Conservation (phyloP, 2,329 filamentous ascomycete species). For the Aspergillus ibericus region DNA sequence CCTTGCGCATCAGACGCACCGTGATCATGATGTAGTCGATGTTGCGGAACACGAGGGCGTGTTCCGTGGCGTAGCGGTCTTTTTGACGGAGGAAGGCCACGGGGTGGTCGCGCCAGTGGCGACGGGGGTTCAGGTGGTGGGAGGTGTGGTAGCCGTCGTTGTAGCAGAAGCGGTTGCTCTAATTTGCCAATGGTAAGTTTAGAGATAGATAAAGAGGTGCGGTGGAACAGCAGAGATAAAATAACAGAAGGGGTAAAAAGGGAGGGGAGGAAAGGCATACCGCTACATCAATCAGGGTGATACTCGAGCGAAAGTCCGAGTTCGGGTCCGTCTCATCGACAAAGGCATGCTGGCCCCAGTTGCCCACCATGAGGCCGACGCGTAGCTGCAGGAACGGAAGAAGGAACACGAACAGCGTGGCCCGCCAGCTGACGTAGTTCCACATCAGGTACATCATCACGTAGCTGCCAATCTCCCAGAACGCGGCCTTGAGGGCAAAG, state of each 20-base stretch:
- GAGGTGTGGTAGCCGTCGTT: conserved; percentile 83
- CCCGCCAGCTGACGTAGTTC: conserved; percentile 50
- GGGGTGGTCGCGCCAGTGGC: conserved; percentile 81
- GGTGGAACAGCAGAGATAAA: not conserved
- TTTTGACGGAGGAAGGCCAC: conserved; percentile 71
- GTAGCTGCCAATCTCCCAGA: conserved; percentile 64
- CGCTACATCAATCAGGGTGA: conserved; percentile 75
- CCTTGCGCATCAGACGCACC: conserved; percentile 65
- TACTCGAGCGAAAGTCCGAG: conserved; percentile 76
- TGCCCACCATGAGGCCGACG: conserved; percentile 74
- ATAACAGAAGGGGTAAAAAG: not conserved
- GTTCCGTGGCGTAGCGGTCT: conserved; percentile 63
- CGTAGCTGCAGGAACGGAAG: conserved; percentile 67
- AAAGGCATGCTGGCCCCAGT: conserved; percentile 82
- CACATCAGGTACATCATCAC: conserved; percentile 54
- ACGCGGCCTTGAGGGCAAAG: conserved; percentile 57
- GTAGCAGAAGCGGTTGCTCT: conserved; percentile 81
- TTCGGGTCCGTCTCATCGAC: conserved; percentile 73
- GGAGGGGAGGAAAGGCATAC: conserved; percentile 51
- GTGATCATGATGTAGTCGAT: conserved; percentile 81
- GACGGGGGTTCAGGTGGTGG: conserved; percentile 32
- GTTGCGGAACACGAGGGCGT: conserved; percentile 75
- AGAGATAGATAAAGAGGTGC: not conserved
- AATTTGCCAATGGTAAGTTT: conserved; percentile 6
- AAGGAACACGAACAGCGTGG: conserved; percentile 65